A percentile compares a stretch with the other conserved stretches of the same genome.
Evolutionary conservation across 2,329 filamentous ascomycete species (phyloP).

Genomic region (Hypoxylon sp.): DNA sequence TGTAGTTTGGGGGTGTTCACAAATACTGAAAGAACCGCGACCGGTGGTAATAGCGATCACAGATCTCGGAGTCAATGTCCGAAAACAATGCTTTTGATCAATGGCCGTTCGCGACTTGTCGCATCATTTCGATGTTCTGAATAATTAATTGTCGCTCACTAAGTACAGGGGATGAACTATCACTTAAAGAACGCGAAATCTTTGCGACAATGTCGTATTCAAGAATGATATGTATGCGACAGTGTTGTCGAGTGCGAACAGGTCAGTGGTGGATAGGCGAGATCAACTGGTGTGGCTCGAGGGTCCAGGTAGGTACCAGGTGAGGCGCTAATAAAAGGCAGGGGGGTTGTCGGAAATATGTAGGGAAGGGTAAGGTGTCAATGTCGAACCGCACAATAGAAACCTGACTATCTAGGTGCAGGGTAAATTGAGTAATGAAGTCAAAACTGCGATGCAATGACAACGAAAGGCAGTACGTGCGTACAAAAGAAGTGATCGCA

Average conservation of each 20-base stretch:
- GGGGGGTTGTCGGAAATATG: constrained; percentile 18
- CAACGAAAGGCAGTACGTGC: neutral
- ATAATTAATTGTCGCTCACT: constrained; percentile 22
- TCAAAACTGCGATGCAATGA: constrained; percentile 5
- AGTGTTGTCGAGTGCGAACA: constrained; percentile 14
- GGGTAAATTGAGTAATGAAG: constrained; percentile 9
- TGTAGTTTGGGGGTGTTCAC: neutral
- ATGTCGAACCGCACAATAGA: neutral
- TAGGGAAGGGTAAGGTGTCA: constrained; percentile 17
- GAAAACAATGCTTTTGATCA: constrained; percentile 39
- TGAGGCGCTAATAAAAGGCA: constrained; percentile 8
- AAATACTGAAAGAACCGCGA: constrained; percentile 1
- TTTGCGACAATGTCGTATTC: constrained; percentile 3
- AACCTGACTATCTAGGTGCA: neutral
- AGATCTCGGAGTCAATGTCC: constrained; percentile 38
- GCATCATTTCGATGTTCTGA: constrained; percentile 32
- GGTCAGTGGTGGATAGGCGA: constrained; percentile 9
- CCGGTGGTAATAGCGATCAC: constrained; percentile 5
- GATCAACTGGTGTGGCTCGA: constrained; percentile 16
- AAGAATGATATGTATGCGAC: neutral
- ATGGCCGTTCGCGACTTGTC: constrained; percentile 29
- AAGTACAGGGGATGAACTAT: constrained; percentile 9
- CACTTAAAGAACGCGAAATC: constrained; percentile 5
- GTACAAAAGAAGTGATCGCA: neutral
- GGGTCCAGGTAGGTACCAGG: neutral